Conservation (phyloP, 208 protist genomes). For the Naegleria gruberi region DNA sequence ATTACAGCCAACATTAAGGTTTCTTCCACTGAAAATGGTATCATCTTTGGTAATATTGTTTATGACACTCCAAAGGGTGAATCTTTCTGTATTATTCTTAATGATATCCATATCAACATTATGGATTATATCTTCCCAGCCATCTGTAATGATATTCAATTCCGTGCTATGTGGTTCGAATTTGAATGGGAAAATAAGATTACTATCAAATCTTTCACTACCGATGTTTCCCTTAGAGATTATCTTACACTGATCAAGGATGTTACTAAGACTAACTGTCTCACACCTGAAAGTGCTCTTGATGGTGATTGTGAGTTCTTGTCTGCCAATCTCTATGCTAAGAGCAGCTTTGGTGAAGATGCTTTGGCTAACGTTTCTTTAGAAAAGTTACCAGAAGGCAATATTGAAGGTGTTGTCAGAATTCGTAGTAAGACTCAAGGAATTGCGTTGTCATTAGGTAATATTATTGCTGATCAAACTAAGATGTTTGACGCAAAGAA, state of each 20-base stretch:
- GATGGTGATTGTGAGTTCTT: conserved; percentile 81
- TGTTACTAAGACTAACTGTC: conserved; percentile 86
- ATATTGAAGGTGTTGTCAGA: conserved; percentile 87
- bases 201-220: conserved; percentile 61
- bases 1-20: conserved; percentile 93
- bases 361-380: conserved; percentile 89
- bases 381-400: conserved; percentile 54
- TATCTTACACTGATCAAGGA: conserved; percentile 80
- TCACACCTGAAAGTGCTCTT: conserved; percentile 53
- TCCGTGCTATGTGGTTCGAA: conserved; percentile 93
- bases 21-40: conserved; percentile 88
- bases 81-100: conserved; percentile 80
- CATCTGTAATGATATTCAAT: conserved; percentile 67
- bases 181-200: conserved; percentile 99
- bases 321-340: conserved; percentile 92
- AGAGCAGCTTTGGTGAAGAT: conserved; percentile 91
- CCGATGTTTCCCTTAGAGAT: conserved; percentile 53
- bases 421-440: conserved; percentile 93
- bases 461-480: conserved; percentile 71
- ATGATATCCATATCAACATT: conserved; percentile 95
- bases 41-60: conserved; percentile 92
- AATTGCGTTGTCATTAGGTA: conserved; percentile 93
- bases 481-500: background rate
- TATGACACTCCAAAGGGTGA: conserved; percentile 76
- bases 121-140: conserved; percentile 95